phyloP scores from a whole-genome alignment of 2,329 filamentous ascomycete species.

The Boeremia exigua region DNA sequence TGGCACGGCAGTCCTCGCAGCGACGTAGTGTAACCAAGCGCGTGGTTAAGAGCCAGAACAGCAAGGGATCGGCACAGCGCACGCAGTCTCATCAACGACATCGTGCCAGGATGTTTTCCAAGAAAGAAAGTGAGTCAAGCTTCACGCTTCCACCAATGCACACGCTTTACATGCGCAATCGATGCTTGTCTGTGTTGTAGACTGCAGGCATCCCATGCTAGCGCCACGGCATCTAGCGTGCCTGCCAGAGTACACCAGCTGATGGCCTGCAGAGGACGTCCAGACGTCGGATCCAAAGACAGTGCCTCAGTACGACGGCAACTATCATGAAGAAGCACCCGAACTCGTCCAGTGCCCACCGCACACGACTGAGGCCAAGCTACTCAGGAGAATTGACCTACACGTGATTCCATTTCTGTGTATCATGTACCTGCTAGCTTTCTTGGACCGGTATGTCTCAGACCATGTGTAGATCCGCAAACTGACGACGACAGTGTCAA shows the following conservation, averaged over 20 bases:
- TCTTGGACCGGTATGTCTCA: constrained; percentile 50
- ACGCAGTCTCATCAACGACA: constrained; percentile 3
- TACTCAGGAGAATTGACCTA: constrained; percentile 55
- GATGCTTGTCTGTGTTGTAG: constrained; percentile 11
- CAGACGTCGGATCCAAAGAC: constrained; percentile 24
- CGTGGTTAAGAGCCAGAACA: constrained; percentile 14
- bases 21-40: constrained; percentile 6
- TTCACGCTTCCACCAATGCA: not conserved
- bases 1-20: constrained; percentile 11
- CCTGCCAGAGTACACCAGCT: constrained; percentile 8
- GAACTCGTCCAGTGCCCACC: constrained; percentile 53
- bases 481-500: constrained; percentile 51
- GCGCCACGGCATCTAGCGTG: not conserved
- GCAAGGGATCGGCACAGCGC: constrained; percentile 6
- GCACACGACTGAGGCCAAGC: constrained; percentile 56
- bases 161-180: not conserved
- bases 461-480: not conserved
- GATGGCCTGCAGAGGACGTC: constrained; percentile 23
- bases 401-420: constrained; percentile 58
- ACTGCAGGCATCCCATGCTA: constrained; percentile 6
- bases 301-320: constrained; percentile 30
- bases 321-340: constrained; percentile 49
- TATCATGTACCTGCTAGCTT: constrained; percentile 58
- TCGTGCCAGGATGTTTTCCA: constrained; percentile 36
- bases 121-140: constrained; percentile 40